Base-by-base conservation (phyloP, 495 filamentous ascomycete species). In the Viridothelium virens region DNA sequence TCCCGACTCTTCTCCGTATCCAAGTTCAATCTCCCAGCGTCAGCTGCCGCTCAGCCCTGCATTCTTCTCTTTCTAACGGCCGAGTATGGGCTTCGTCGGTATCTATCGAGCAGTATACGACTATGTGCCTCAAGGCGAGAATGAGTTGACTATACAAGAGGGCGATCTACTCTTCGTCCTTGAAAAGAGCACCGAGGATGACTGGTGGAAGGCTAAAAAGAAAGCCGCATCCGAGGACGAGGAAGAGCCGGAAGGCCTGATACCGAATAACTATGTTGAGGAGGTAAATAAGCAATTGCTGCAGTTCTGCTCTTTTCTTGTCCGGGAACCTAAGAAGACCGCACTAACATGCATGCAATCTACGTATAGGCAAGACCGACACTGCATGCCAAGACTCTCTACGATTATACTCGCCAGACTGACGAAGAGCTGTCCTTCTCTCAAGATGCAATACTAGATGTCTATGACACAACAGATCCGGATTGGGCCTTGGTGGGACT, bases 141-240 rank as follows among this genome's bases (percentile, higher is more conserved):
- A 89, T 62, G 95, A 99, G 84, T 82, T 99, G 66, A 81, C 87
- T 69, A 89, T 99, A 68, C 79, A 80, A 65, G 93, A 97, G 73
- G 94, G 92, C 65, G 95, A 99, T 75, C 70, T 97, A 61, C 84
- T 99, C 48, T 97, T 93, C 75, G 82, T 99, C 39, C 80, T 97
- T 61, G 91, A 97, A 70, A 96, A 96, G 80, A 91, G 86, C 74
- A 75, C 78, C 37, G 92, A 96, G 5, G 93, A 97, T 79, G 90
- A 90, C 73, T 97, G 93, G 93, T 97, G 93, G 93, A 96, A 89
- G 75, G 92, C 90, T 25, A 97, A 97, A 82, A 97, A 96, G 84
- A 96, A 92, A 84, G 91, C 90, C 38, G 84, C 84, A n/a, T 84
- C 77, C 50, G 91, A 95, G 33, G 94, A 96, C 64, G 93, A 96